A percentile compares a stretch with the other conserved stretches of the same genome.
Conservation (phyloP, 1,284 basidiomycete species). For the Rhodotorula sp. region DNA sequence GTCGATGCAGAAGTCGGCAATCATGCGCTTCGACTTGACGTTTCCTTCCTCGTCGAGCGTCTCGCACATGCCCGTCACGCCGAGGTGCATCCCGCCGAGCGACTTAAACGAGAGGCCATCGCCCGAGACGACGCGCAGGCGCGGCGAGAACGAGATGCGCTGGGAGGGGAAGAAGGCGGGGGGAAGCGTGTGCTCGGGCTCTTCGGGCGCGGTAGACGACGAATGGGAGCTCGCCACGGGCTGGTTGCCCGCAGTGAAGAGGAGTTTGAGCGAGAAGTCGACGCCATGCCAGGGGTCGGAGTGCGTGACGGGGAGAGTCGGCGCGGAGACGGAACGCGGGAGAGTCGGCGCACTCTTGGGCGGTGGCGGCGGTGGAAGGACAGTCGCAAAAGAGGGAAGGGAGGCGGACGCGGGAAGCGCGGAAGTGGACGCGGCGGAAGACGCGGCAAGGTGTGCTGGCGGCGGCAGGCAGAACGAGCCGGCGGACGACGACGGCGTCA, state of each 20-base stretch:
- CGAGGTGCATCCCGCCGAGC: conserved; percentile 48
- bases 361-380: conserved; percentile 15
- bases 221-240: neutral
- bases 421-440: conserved; percentile 8
- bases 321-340: conserved; percentile 9
- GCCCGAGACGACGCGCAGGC: conserved; percentile 42
- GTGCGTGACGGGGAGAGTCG: conserved; percentile 1
- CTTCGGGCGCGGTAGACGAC: neutral
- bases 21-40: conserved; percentile 46
- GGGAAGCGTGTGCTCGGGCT: conserved; percentile 36
- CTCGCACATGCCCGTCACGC: conserved; percentile 48
- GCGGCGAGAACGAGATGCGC: conserved; percentile 47
- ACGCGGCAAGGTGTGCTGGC: conserved; percentile 12
- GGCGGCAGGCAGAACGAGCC: conserved; percentile 33
- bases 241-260: conserved; percentile 27
- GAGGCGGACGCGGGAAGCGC: conserved; percentile 1
- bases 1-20: conserved; percentile 49
- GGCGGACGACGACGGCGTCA: conserved; percentile 49
- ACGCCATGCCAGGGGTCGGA: conserved; percentile 33
- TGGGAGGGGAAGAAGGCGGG: conserved; percentile 49
- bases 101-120: conserved; percentile 40
- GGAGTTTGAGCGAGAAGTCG: conserved; percentile 41
- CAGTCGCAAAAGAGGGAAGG: conserved; percentile 2
- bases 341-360: conserved; percentile 3
- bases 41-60: conserved; percentile 41